Conservation (phyloP, 805 yeast genomes). For the Starmerella bombicola region DNA sequence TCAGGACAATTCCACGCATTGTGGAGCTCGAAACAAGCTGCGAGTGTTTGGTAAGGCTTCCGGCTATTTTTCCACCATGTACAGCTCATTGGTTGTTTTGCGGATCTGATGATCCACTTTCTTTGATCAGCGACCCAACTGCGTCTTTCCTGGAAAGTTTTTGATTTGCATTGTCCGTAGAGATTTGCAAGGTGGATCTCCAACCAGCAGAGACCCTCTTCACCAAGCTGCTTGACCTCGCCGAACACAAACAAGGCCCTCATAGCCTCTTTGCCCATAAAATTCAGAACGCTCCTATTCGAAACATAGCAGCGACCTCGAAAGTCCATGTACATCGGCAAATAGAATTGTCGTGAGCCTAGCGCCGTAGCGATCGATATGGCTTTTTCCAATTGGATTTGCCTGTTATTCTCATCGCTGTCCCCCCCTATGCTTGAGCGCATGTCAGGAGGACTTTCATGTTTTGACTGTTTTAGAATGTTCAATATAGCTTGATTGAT, state of each 20-base stretch:
- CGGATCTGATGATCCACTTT: conserved; percentile 32
- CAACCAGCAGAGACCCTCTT: conserved; percentile 38
- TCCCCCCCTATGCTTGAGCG: conserved; percentile 37
- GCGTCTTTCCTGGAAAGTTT: conserved; percentile 33
- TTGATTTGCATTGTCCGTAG: conserved; percentile 39
- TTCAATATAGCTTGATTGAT: conserved; percentile 8
- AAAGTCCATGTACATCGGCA: conserved; percentile 54
- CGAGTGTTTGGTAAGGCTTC: conserved; percentile 44
- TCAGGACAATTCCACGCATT: conserved; percentile 35
- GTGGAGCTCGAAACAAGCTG: conserved; percentile 39
- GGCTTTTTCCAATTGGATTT: conserved; percentile 56
- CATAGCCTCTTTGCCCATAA: conserved; percentile 41
- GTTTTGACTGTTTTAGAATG: neutral
- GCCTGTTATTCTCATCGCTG: conserved; percentile 36
- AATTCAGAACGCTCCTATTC: conserved; percentile 46
- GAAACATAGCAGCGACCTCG: conserved; percentile 49
- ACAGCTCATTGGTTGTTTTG: conserved; percentile 33
- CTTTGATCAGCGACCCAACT: conserved; percentile 34
- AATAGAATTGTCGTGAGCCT: conserved; percentile 44
- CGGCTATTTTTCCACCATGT: conserved; percentile 42
- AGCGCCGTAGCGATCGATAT: conserved; percentile 89
- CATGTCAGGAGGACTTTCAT: neutral
- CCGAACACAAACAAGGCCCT: conserved; percentile 41
- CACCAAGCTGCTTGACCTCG: conserved; percentile 39
- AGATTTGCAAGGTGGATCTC: conserved; percentile 44